phyloP scores from a whole-genome alignment of 2,329 filamentous ascomycete species.

The Pseudocercospora pini-densiflorae region DNA sequence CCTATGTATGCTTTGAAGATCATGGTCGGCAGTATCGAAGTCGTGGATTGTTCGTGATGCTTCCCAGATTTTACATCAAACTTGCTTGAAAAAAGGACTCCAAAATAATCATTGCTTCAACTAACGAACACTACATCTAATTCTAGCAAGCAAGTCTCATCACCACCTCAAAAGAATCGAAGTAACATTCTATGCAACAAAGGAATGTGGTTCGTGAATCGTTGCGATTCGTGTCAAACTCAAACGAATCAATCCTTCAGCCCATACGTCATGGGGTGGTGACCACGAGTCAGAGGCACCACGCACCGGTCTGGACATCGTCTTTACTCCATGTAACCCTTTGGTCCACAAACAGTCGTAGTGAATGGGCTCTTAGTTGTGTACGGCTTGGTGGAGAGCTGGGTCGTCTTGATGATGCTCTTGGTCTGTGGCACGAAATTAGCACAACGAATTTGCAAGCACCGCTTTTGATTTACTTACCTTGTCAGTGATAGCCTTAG shows the following conservation, averaged over 20 bases:
- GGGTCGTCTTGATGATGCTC: slow-evolving; percentile 11
- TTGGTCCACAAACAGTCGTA: slow-evolving; percentile 14
- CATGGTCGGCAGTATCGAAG: neutral
- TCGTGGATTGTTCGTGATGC: too few species aligned
- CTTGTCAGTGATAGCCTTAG: slow-evolving; percentile 7
- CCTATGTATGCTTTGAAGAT: neutral
- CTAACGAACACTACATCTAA: neutral
- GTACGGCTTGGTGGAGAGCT: slow-evolving; percentile 4
- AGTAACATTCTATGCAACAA: neutral
- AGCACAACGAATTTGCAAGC: neutral
- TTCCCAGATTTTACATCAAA: too few species aligned
- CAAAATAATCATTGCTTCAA: neutral
- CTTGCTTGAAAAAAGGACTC: neutral
- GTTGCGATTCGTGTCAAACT: neutral
- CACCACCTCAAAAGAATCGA: neutral
- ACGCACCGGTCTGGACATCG: neutral
- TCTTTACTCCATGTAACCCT: slow-evolving; percentile 17
- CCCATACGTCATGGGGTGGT: neutral
- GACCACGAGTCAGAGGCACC: neutral
- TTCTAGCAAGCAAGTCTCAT: neutral
- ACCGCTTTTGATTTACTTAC: neutral
- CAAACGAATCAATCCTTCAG: neutral
- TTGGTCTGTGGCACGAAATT: neutral
- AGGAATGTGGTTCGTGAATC: neutral
- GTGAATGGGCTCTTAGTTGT: slow-evolving; percentile 14